Base-by-base conservation (phyloP, 495 filamentous ascomycete species). In the Pyrenopolyporus hunteri region DNA sequence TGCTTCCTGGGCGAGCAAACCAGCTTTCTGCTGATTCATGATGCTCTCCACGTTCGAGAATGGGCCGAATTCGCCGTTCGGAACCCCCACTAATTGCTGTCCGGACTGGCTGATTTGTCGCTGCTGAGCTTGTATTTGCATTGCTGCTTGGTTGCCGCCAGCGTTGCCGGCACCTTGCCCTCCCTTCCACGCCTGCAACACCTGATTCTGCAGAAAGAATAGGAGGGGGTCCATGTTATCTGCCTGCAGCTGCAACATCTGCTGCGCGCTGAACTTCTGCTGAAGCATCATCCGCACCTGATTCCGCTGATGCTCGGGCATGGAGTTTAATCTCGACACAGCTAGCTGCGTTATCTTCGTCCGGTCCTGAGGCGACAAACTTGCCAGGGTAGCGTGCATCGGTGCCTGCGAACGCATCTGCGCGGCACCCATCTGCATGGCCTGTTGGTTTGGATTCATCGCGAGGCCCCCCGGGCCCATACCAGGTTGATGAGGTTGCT, bases 11-110 rank as follows among this genome's bases (percentile, higher is more conserved):
- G 80, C 78, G 14, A 77, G 68, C 25, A 79, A 61, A 1, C 73
- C 78, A 3, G 66, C 72, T 39, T 77, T 74, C 40, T 80, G 79
- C 53, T 83, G 76, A 37, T 75, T 77, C 42, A 78, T 74, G 19
- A 82, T 78, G 46, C 70, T 76, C 35, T 80, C 80, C 37, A 84
- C 71, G 42, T 76, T 80, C 9, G 74, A 64, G 19, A 77, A 73
- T 3, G 63, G 62, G 10, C 71, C 69, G 40, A 79, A 73, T 37
- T 73, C 73, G 47, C 71, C 68, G 8, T 75, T 77, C 2, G 66
- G 56, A 3, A 63, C 69, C 13, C 65, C 63, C 0, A 55, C 57
- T 5, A 68, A 58, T 23, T 74, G 76, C 40, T 78, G 77, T 4
- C 62, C 68, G 16, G 59, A 55, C 19, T 70, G 68, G 23, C 68